Base-by-base conservation (phyloP, 2,329 filamentous ascomycete genomes). In the Aspergillus hiratsukae region DNA sequence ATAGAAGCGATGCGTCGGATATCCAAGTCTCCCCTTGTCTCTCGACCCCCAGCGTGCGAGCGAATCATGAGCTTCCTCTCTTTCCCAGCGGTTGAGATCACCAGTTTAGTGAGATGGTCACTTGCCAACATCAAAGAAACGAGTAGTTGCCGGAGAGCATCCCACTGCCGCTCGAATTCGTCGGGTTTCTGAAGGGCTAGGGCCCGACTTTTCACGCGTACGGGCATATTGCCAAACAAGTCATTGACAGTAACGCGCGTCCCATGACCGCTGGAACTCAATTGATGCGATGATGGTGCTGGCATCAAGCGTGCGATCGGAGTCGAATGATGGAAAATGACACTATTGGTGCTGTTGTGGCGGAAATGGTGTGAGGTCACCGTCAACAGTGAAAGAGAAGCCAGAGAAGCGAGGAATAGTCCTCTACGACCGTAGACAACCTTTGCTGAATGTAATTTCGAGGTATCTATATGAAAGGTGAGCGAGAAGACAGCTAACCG, bases 161-260 rank as follows among this genome's bases (percentile, higher is more conserved):
- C 81, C 85, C 89, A 93, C 52, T 88, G 81, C 61, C 81, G 87
- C 21, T 81, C 80, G 3, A 81, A 72, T 49, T 86, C 77, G 25
- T 77, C 68, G 10, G 79, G 62, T 62, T 78, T 80, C 65, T 84
- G 76, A 41, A 79, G 70, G 61, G 78, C 74, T 3, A 85, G 63
- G 0, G 83, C 83, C 60, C 91, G 83, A 64, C 91, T 89, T 69
- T 94, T 96, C 27, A 95, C 87, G 14, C 93, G 86, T 11, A 97
- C 93, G 0, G 93, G 91, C 84, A 97, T 90, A 57, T 87, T 88
- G 0, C 92, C 91, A 73, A 97, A 97, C 1, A 97, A 77, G 69
- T 96, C 87, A 55, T 87, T 84, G 5, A 96, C 87, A 0, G 81
- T 81, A 1, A 93, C 85, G 28, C 84, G 83, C 0, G 92, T 96